Conservation (phyloP, 192 early-diverging fungal genomes). For the Backusella psychrophila region DNA sequence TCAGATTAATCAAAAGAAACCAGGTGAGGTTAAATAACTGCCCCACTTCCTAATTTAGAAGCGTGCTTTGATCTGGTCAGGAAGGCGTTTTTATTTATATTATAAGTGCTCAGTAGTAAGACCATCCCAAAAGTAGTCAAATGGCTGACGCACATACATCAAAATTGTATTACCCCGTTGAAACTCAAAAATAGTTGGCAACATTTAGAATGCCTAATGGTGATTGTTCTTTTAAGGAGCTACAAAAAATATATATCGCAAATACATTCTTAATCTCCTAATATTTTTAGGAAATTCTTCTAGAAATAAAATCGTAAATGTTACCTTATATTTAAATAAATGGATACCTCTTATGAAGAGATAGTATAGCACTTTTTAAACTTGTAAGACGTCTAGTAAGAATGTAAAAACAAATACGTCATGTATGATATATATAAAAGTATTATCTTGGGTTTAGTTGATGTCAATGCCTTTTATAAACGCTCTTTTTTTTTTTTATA, state of each 20-base stretch:
- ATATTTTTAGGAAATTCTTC: constrained; percentile 3
- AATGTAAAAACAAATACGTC: not conserved
- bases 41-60: not conserved
- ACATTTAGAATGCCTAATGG: not conserved
- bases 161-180: not conserved
- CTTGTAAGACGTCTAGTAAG: not conserved
- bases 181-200: not conserved
- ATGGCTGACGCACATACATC: constrained; percentile 6
- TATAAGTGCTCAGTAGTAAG: not conserved
- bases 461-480: not conserved
- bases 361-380: too few species aligned
- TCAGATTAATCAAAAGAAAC: not conserved
- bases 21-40: not conserved
- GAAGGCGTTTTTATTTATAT: constrained; percentile 2
- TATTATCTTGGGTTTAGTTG: not conserved
- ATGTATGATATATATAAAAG: not conserved
- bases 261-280: constrained; percentile 4
- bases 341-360: not conserved
- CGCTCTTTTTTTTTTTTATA: not conserved
- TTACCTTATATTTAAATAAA: too few species aligned
- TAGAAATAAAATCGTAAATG: not conserved
- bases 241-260: not conserved
- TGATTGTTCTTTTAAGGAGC: too few species aligned
- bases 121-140: not conserved
- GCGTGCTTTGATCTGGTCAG: not conserved